Conservation (phyloP, 164 flowering plant genomes). For the Akebia trifoliata region DNA sequence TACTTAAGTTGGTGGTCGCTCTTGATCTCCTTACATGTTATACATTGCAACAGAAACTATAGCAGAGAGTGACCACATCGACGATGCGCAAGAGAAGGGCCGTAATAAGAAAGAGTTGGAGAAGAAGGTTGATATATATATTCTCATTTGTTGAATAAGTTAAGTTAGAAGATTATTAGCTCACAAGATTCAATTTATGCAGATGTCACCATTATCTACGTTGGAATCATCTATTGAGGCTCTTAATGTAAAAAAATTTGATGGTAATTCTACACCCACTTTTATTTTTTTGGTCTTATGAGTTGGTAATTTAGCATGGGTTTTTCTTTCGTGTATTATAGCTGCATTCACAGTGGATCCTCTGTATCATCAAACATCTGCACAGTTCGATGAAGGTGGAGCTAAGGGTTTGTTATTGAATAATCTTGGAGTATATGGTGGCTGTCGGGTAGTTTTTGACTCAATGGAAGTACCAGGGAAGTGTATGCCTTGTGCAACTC, state of each 20-base stretch:
- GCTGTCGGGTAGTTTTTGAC: slow-evolving; percentile 88
- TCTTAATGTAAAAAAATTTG: slow-evolving; percentile 90
- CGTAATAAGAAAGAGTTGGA: slow-evolving; percentile 54
- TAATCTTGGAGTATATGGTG: slow-evolving; percentile 93
- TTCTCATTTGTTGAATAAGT: not conserved
- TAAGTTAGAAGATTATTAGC: slow-evolving; percentile 9
- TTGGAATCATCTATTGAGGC: slow-evolving; percentile 88
- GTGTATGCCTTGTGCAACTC: slow-evolving; percentile 28
- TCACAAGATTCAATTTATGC: slow-evolving; percentile 29
- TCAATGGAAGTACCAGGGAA: slow-evolving; percentile 85
- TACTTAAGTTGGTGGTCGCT: not conserved
- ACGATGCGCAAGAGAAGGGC: slow-evolving; percentile 39
- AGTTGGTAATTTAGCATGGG: not conserved
- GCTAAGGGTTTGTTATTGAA: slow-evolving; percentile 90
- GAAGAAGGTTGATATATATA: slow-evolving; percentile 45
- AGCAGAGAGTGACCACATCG: slow-evolving; percentile 30
- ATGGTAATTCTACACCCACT: slow-evolving; percentile 54
- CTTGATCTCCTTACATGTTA: slow-evolving; percentile 11
- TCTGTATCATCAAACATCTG: slow-evolving; percentile 91
- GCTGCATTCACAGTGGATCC: slow-evolving; percentile 97
- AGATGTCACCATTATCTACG: slow-evolving; percentile 85
- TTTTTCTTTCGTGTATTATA: slow-evolving; percentile 22
- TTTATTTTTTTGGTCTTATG: not conserved
- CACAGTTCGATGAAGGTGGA: slow-evolving; percentile 99
- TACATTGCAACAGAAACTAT: slow-evolving; percentile 28